Base-by-base conservation (phyloP, 73 alveolate species). In the Uronychia setigera region DNA sequence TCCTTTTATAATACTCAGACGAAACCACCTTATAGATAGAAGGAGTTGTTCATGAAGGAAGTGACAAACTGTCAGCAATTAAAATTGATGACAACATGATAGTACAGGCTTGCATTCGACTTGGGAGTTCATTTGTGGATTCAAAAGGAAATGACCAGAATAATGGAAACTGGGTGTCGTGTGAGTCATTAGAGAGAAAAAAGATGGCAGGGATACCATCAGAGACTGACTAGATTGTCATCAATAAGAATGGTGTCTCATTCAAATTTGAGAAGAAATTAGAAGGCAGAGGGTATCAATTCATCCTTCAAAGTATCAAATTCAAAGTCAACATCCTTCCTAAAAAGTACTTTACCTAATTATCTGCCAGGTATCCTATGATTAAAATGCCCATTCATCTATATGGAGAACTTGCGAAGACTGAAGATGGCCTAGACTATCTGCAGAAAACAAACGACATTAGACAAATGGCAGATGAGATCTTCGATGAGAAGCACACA, bases 351-450 rank as follows among this genome's bases (percentile, higher is more conserved):
- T 75, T 79, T 35, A 78, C 90, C 19, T 5, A 19, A 5, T 46
- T 46, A 46, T 46, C 5, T 46, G n/a, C 5, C 19, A 46, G 67
- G 67, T 46, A 46, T 19, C 67, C 5, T 5, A 46, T 46, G 31
- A 88, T 90, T 1, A 80, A 80, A 78, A 81, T 90, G 78, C 96
- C 97, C 26, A 32, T 82, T 9, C 95, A 93, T 59, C 80, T 93
- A 0, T 89, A 79, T 59, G 97, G 96, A 25, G 97, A 93, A 76
- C 78, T 93, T 29, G 95, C 84, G 9, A 93, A 93, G 60, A 93
- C 97, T 0, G 75, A 80, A 32, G 91, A 80, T n/a, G 93, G 94
- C 0, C 80, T 87, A 26, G 58, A 88, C 0, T 59, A 34, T 33
- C 86, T 93, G 14, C 85, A 77, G 60, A 67, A 90, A 35, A 84